Evolutionary conservation across 2,329 filamentous ascomycete species (phyloP).

Genomic region (Xylaria hypoxylon): DNA sequence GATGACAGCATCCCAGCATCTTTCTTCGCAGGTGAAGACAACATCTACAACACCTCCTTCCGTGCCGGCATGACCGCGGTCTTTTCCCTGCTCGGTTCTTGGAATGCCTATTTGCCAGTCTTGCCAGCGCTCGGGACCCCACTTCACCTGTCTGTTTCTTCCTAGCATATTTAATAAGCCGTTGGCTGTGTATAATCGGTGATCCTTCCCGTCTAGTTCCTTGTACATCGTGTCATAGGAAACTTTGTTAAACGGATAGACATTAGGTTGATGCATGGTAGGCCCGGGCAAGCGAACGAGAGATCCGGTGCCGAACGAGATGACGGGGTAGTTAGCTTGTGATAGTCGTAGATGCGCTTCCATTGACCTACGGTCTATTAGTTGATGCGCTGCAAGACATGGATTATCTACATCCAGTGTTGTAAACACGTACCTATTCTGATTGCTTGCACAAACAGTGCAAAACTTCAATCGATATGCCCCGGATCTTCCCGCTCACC

Average conservation of each 20-base stretch:
- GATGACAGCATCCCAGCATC: slow-evolving; percentile 97
- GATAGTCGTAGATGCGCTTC: slow-evolving; percentile 96
- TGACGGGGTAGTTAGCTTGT: slow-evolving; percentile 88
- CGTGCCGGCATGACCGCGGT: slow-evolving; percentile 82
- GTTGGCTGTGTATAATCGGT: slow-evolving; percentile 88
- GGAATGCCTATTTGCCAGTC: slow-evolving; percentile 94
- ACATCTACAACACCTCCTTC: slow-evolving; percentile 93
- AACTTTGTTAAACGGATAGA: slow-evolving; percentile 97
- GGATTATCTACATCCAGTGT: background rate
- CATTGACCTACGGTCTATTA: slow-evolving; percentile 76
- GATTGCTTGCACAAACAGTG: slow-evolving; percentile 98
- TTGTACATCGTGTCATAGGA: slow-evolving; percentile 96
- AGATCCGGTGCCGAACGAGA: slow-evolving; percentile 96
- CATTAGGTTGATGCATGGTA: slow-evolving; percentile 91
- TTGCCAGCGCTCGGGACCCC: slow-evolving; percentile 96
- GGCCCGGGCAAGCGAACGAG: slow-evolving; percentile 93
- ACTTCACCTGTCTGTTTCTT: slow-evolving; percentile 91
- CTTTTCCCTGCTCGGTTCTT: slow-evolving; percentile 77
- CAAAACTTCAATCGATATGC: slow-evolving; percentile 94
- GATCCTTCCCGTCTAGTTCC: slow-evolving; percentile 87
- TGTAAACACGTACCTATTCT: slow-evolving; percentile 78
- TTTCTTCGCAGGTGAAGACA: slow-evolving; percentile 96
- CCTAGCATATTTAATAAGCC: slow-evolving; percentile 96
- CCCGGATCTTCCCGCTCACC: slow-evolving; percentile 62
- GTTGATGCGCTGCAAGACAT: slow-evolving; percentile 8